phyloP scores from a whole-genome alignment of 805 yeast genomes.

The Sugiyamaella chiloensis region DNA sequence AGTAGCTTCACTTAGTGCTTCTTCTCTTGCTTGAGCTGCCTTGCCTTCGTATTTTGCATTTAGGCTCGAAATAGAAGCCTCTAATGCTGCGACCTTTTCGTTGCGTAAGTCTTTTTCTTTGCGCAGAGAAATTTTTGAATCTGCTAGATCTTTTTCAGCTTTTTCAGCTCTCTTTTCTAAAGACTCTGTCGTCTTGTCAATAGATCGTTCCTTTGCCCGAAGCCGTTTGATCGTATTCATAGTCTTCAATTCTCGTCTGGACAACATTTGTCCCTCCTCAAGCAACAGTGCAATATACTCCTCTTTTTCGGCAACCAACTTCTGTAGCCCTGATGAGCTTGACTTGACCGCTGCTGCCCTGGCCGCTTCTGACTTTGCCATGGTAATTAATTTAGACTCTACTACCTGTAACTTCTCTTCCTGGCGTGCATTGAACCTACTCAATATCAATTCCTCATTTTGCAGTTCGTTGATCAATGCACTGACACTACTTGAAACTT shows the following conservation, averaged over 20 bases:
- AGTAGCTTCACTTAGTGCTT: conserved; percentile 29
- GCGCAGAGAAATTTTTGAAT: conserved; percentile 30
- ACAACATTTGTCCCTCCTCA: conserved; percentile 72
- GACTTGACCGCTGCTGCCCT: conserved; percentile 20
- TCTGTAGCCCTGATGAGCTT: conserved; percentile 21
- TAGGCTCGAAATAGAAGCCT: conserved; percentile 30
- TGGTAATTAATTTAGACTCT: conserved; percentile 27
- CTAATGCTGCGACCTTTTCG: conserved; percentile 15
- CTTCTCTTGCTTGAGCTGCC: conserved; percentile 27
- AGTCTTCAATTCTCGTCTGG: conserved; percentile 66
- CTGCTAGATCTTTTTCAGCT: conserved; percentile 41
- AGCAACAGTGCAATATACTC: conserved; percentile 60
- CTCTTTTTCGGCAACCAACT: conserved; percentile 49
- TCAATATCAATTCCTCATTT: conserved; percentile 3
- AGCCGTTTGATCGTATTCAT: conserved; percentile 64
- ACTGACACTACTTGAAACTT: conserved; percentile 5
- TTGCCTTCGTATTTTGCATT: conserved; percentile 30
- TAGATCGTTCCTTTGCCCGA: conserved; percentile 46
- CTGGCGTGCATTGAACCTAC: conserved; percentile 6
- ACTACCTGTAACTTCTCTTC: not conserved
- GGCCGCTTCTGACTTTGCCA: conserved; percentile 28
- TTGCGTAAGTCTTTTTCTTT: conserved; percentile 20
- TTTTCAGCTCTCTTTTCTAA: conserved; percentile 30
- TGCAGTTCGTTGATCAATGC: conserved; percentile 5
- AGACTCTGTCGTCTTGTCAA: conserved; percentile 30